phyloP scores from a whole-genome alignment of 257 asterid genomes.

The Capsicum baccatum region DNA sequence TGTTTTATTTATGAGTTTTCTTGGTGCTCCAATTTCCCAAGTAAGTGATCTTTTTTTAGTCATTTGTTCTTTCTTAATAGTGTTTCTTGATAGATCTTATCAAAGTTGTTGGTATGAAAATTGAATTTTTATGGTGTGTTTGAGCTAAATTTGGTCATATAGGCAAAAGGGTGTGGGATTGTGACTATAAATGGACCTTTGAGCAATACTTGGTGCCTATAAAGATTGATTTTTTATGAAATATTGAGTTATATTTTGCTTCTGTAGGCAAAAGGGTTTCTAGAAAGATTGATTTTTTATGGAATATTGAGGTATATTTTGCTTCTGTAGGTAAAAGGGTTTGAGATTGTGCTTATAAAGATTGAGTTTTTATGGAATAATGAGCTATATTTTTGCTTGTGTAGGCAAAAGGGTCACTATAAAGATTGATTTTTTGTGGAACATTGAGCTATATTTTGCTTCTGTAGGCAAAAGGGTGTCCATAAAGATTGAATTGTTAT shows the following conservation, averaged over 20 bases:
- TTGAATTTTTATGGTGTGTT: not conserved
- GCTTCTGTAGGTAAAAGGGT: not conserved
- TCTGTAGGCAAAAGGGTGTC: not conserved
- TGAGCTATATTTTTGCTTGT: not conserved
- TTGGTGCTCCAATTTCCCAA: conserved; percentile 36
- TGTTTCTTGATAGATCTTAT: conserved; percentile 45
- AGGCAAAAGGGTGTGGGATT: not conserved
- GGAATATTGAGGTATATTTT: not conserved
- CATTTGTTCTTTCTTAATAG: not conserved
- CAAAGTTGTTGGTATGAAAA: not conserved
- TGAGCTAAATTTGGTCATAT: not conserved
- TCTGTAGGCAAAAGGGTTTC: not conserved
- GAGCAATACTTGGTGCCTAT: not conserved
- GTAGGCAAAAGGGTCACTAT: not conserved
- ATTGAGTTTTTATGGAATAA: not conserved
- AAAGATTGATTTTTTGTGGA: not conserved
- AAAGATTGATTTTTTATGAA: not conserved
- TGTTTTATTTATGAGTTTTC: conserved; percentile 45
- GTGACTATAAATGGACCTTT: not conserved
- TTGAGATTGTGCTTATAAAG: not conserved
- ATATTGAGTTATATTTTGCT: not conserved
- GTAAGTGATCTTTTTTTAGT: conserved; percentile 42
- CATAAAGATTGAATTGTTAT: not conserved
- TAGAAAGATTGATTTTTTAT: too few relatives aligned
- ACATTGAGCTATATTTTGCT: not conserved